Evolutionary conservation across 352 stramenopile species (phyloP).

Genomic region (Phytophthora tentaculata): DNA sequence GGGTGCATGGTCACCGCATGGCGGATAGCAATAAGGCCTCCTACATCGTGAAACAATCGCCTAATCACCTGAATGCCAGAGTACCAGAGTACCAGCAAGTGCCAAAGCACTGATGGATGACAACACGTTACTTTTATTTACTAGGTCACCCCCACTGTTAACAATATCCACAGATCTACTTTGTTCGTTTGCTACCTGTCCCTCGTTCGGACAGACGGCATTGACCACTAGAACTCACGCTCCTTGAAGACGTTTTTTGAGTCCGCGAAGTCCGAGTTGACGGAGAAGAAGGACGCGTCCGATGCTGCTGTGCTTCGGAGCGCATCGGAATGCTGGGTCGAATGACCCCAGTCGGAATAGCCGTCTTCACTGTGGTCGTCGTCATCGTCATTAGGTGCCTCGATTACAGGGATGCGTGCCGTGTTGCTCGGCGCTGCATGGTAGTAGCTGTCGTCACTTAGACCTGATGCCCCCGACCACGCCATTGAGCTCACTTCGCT

Average conservation of each 20-base stretch:
- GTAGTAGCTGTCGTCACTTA: conserved; percentile 44
- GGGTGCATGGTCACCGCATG: neutral
- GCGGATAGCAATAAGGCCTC: conserved; percentile 9
- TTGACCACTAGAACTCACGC: conserved; percentile 43
- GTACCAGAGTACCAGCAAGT: neutral
- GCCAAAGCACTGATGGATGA: conserved; percentile 20
- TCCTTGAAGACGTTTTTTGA: conserved; percentile 32
- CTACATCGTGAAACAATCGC: neutral
- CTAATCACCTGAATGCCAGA: neutral
- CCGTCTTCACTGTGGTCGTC: conserved; percentile 30
- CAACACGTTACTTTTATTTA: conserved; percentile 42
- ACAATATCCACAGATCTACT: conserved; percentile 41
- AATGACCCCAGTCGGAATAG: conserved; percentile 38
- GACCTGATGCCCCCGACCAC: conserved; percentile 31
- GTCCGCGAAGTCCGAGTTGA: conserved; percentile 42
- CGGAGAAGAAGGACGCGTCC: conserved; percentile 44
- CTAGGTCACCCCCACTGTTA: conserved; percentile 31
- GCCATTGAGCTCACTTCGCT: conserved; percentile 41
- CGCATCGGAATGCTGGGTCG: conserved; percentile 29
- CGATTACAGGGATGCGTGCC: conserved; percentile 38
- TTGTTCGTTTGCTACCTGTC: conserved; percentile 10
- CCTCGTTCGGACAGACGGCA: conserved; percentile 7
- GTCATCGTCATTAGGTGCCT: conserved; percentile 33
- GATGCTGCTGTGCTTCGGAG: conserved; percentile 39
- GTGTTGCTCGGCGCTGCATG: conserved; percentile 30